These are phyloP conservation scores for Leccinum uliginosum DNA, from an alignment of 768 basidiomycete genomes.

Conservation along the genomic window DNA sequence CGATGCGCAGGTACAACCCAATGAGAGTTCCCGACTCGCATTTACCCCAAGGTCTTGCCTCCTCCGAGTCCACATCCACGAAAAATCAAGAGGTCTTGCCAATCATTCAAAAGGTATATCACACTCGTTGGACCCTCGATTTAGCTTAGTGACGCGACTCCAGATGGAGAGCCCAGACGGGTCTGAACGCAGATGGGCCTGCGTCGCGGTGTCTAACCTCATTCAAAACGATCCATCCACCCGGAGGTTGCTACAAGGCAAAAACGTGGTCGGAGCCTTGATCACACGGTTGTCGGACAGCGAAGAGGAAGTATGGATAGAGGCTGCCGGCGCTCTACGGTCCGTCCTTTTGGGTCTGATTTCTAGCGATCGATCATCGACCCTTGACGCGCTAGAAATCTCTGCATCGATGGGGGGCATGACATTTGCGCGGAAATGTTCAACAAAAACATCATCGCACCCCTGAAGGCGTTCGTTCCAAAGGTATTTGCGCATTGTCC, in stretches of 20 bases:
- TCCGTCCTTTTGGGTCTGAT: constrained; percentile 30
- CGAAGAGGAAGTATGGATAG: constrained; percentile 87
- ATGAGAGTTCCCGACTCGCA: constrained; percentile 92
- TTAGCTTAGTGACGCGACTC: constrained; percentile 1
- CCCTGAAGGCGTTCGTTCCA: constrained; percentile 69
- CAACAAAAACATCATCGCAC: constrained; percentile 87
- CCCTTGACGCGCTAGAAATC: constrained; percentile 53
- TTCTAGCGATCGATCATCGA: constrained; percentile 6
- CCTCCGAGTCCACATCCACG: constrained; percentile 66
- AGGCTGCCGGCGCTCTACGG: constrained; percentile 87
- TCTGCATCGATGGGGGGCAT: constrained; percentile 93
- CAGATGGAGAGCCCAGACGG: constrained; percentile 77
- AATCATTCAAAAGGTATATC: constrained; percentile 79
- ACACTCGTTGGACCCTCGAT: background rate
- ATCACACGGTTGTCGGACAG: constrained; percentile 85
- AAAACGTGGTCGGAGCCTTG: constrained; percentile 82
- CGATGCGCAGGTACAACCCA: constrained; percentile 87
- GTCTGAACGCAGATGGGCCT: constrained; percentile 89
- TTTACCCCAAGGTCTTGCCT: constrained; percentile 74
- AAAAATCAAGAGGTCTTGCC: constrained; percentile 81
- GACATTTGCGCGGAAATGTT: constrained; percentile 97
- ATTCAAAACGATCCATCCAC: constrained; percentile 96
- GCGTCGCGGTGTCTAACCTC: constrained; percentile 91
- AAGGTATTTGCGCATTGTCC: constrained; percentile 46
- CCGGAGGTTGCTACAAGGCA: constrained; percentile 81